Conservation (phyloP, 2,329 filamentous ascomycete genomes). For the Leptodontidium sp. region DNA sequence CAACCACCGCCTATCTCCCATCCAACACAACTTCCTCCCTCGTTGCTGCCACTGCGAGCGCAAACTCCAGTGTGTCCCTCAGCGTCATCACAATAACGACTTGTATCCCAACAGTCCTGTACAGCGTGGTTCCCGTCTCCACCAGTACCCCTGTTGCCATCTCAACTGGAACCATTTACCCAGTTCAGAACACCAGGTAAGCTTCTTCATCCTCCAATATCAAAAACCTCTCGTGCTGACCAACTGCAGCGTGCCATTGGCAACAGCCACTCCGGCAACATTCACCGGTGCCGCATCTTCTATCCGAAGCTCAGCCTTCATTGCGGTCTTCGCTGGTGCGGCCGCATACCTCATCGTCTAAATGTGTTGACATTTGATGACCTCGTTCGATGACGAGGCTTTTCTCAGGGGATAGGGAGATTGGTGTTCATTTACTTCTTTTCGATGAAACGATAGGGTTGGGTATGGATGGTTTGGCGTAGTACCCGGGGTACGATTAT, state of each 20-base stretch:
- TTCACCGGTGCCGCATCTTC: constrained; percentile 19
- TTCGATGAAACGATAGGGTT: constrained; percentile 14
- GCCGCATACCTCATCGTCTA: constrained; percentile 20
- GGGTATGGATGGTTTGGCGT: background rate
- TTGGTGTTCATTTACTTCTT: constrained; percentile 13
- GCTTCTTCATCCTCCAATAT: background rate
- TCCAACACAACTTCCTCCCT: constrained; percentile 6
- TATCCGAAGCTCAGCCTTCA: background rate
- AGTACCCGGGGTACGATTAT: background rate
- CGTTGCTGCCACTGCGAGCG: background rate
- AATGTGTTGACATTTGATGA: background rate
- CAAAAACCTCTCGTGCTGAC: background rate
- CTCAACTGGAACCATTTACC: background rate
- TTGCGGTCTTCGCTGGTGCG: constrained; percentile 2
- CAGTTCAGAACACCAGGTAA: constrained; percentile 20
- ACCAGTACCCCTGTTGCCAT: background rate
- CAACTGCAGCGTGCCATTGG: background rate
- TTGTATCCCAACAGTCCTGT: constrained; percentile 21
- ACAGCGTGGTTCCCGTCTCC: constrained; percentile 17
- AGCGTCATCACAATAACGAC: constrained; percentile 26
- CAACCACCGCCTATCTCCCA: constrained; percentile 1
- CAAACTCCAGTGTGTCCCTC: constrained; percentile 11
- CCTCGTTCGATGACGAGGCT: background rate
- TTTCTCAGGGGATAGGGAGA: constrained; percentile 24
- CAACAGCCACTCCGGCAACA: constrained; percentile 11